Conservation (phyloP, 345 rosid genomes). For the Anastatica hierochuntica region DNA sequence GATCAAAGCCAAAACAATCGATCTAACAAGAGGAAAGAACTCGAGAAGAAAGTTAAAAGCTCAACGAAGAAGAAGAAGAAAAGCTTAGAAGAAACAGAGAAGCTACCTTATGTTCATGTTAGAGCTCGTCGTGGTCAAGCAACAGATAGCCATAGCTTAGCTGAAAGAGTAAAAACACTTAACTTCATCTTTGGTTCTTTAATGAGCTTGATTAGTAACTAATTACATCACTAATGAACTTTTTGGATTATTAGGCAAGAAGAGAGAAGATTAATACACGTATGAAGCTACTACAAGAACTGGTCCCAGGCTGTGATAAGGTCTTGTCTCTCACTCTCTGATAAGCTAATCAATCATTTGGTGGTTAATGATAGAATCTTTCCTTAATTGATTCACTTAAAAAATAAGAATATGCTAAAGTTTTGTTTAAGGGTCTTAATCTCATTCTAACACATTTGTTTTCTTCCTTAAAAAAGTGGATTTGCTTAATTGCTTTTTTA, state of each 20-base stretch:
- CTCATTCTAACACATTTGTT: no score
- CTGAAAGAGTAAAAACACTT: constrained; percentile 78
- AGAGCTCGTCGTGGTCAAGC: constrained; percentile 80
- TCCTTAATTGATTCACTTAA: constrained; percentile 15
- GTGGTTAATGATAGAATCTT: constrained; percentile 20
- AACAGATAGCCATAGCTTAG: constrained; percentile 74
- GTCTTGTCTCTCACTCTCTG: constrained; percentile 36
- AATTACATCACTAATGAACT: constrained; percentile 3
- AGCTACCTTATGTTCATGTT: constrained; percentile 66
- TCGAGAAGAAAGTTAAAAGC: constrained; percentile 50
- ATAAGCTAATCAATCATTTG: constrained; percentile 36
- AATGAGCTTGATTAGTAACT: constrained; percentile 12
- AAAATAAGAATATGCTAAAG: constrained; percentile 9
- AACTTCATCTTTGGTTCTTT: constrained; percentile 2
- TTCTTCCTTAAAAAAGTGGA: constrained; percentile 5
- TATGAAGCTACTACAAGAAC: constrained; percentile 70
- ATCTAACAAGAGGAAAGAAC: constrained; percentile 42
- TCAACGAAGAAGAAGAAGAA: constrained; percentile 48
- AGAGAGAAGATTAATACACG: constrained; percentile 70
- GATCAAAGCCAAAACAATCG: constrained; percentile 11
- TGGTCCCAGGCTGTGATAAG: constrained; percentile 89
- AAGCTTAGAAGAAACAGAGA: constrained; percentile 41
- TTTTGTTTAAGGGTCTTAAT: constrained; percentile 13
- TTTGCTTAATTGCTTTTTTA: constrained; percentile 15
- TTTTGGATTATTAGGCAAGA: constrained; percentile 41